A percentile compares a stretch with the other conserved stretches of the same genome.
Evolutionary conservation across 2,329 filamentous ascomycete species (phyloP).

Genomic region (Balansia obtecta): DNA sequence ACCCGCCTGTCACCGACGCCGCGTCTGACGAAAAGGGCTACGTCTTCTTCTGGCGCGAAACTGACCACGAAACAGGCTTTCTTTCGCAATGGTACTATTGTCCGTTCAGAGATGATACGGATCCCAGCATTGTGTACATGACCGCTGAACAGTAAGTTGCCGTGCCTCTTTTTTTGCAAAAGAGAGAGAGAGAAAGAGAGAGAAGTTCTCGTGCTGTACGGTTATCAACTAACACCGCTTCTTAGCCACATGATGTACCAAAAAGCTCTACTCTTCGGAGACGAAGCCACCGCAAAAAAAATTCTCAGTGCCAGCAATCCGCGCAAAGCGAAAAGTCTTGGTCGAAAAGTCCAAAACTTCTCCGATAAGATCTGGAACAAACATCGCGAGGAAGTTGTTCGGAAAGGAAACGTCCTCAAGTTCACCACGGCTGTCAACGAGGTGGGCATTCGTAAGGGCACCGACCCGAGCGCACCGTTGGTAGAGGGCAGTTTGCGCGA

Average conservation of each 20-base stretch:
- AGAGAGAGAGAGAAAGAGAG: no score
- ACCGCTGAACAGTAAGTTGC: slow-evolving; percentile 37
- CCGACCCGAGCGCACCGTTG: slow-evolving; percentile 10
- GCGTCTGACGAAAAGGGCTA: not conserved
- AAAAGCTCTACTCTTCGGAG: slow-evolving; percentile 38
- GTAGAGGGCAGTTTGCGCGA: slow-evolving; percentile 28
- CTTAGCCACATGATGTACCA: slow-evolving; percentile 42
- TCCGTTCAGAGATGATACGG: slow-evolving; percentile 30
- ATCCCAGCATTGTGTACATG: slow-evolving; percentile 26
- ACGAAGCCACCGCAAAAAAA: slow-evolving; percentile 27
- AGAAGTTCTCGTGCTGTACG: not conserved
- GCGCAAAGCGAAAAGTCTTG: slow-evolving; percentile 37
- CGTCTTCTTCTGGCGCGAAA: slow-evolving; percentile 37
- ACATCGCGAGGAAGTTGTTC: slow-evolving; percentile 41
- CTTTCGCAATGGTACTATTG: slow-evolving; percentile 51
- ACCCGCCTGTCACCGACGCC: not conserved
- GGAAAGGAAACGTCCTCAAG: slow-evolving; percentile 44
- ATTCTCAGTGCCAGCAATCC: slow-evolving; percentile 38
- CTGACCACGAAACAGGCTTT: slow-evolving; percentile 35
- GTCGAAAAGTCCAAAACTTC: slow-evolving; percentile 42
- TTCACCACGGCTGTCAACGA: slow-evolving; percentile 34
- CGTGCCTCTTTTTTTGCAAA: no score
- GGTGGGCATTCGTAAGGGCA: slow-evolving; percentile 12
- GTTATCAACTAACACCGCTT: not conserved
- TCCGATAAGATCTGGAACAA: slow-evolving; percentile 36